These are phyloP conservation scores for Acanthamoeba divionensis DNA, from an alignment of 208 protist species.

Conservation along the genomic window DNA sequence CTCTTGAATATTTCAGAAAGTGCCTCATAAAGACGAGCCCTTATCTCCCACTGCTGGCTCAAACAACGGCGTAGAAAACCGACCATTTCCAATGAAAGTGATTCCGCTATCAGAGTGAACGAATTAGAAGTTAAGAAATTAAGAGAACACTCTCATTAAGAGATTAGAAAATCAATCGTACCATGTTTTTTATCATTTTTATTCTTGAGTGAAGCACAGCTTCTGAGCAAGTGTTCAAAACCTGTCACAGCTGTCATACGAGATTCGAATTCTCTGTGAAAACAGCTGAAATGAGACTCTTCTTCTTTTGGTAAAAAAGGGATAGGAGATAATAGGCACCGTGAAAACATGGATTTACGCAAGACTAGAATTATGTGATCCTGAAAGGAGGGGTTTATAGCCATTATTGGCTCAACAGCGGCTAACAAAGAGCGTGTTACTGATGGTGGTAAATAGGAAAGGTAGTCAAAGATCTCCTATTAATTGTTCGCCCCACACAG, in stretches of 20 bases:
- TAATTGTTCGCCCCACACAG: too few species aligned
- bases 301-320: background rate
- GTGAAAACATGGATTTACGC: conserved; percentile 32
- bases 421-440: conserved; percentile 10
- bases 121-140: background rate
- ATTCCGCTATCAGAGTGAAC: background rate
- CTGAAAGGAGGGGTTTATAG: conserved; percentile 25
- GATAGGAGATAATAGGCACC: background rate
- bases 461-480: conserved; percentile 50
- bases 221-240: conserved; percentile 12
- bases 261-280: background rate
- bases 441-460: conserved; percentile 23
- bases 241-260: conserved; percentile 26
- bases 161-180: background rate
- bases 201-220: background rate
- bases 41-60: conserved; percentile 39
- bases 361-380: conserved; percentile 49
- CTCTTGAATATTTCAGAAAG: conserved; percentile 8
- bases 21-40: conserved; percentile 18
- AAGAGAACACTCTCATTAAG: background rate
- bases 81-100: conserved; percentile 15
- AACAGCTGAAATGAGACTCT: background rate
- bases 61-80: conserved; percentile 2
- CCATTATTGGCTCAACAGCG: conserved; percentile 46
- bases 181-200: background rate